Percentiles rank a stretch among this genome's conserved stretches.
These are phyloP conservation scores for Cutaneotrichosporon sp. DNA, from an alignment of 1,284 basidiomycete genomes.

Conservation along the genomic window DNA sequence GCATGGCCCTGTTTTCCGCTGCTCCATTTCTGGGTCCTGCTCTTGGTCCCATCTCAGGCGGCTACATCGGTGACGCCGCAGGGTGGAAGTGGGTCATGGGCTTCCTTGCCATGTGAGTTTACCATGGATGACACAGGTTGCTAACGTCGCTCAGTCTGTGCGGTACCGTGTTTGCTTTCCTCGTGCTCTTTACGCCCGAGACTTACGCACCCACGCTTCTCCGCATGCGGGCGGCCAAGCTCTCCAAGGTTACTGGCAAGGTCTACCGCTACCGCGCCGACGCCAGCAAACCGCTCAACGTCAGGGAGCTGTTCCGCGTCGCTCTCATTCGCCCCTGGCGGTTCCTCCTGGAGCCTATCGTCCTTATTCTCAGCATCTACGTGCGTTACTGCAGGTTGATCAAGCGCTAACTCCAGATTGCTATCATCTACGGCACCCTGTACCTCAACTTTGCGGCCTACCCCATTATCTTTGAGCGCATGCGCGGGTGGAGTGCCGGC, in stretches of 20 bases:
- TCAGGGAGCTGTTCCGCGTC: slow-evolving; percentile 40
- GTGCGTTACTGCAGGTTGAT: slow-evolving; percentile 16
- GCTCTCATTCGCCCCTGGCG: slow-evolving; percentile 50
- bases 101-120: slow-evolving; percentile 54
- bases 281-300: slow-evolving; percentile 40
- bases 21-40: slow-evolving; percentile 49
- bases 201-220: slow-evolving; percentile 51
- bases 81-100: slow-evolving; percentile 57
- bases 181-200: slow-evolving; percentile 44
- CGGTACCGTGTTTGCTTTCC: slow-evolving; percentile 7
- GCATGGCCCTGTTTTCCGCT: slow-evolving; percentile 44
- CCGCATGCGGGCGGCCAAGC: slow-evolving; percentile 39
- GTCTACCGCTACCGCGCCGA: slow-evolving; percentile 49
- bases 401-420: slow-evolving; percentile 43
- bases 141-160: slow-evolving; percentile 27
- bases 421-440: slow-evolving; percentile 52
- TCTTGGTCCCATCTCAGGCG: slow-evolving; percentile 34
- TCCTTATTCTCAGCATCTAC: slow-evolving; percentile 53
- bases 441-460: slow-evolving; percentile 45
- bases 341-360: slow-evolving; percentile 58
- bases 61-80: slow-evolving; percentile 11
- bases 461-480: slow-evolving; percentile 61
- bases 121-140: slow-evolving; percentile 50
- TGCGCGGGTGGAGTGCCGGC: slow-evolving; percentile 58
- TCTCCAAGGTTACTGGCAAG: slow-evolving; percentile 48